Evolutionary conservation across 495 filamentous ascomycete species (phyloP), one percentile per base, ranked within the genome.

Genomic region (Aspergillus affinis): DNA sequence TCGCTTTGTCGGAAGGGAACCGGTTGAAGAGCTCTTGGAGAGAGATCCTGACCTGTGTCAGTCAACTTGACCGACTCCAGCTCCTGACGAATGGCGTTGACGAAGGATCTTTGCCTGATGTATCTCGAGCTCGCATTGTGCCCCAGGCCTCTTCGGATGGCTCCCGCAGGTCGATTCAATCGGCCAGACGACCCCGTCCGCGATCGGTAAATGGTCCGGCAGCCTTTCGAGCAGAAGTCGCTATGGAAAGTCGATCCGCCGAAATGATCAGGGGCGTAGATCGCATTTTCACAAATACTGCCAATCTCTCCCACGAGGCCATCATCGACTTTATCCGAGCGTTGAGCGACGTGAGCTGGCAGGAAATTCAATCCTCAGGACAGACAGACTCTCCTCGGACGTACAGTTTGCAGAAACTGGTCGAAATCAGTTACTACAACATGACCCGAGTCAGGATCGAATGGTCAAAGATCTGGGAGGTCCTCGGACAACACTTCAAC

Each of bases 401-500:
- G 9, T 98, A 96, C 77, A 96, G 92, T 70, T 77, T 99, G 51
- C 94, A 99, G 70, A 99, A 99, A 74, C 82, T 98, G 54, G 95
- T 99, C 30, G 94, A 99, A 74, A 97, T 99, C 72, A 93, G 90
- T 73, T 96, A 95, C 69, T 98, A 98, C 83, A 99, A 99, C 75
- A 98, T 99, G 95, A 93, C 88, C 48, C 87, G 94, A 78, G 93
- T 99, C 15, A 86, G 94, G 64, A 97, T 97, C 64, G 95, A 99
- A 69, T 99, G 94, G 94, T 93, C 89, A 12, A 92, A 90, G 68
- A 95, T 99, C 51, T 99, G 94, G 94, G 87, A 88, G 58, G 88
- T 99, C 3, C 84, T 99, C 13, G 94, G 94, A 19, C 89, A 96
- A 69, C 94, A 99, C 73, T 99, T 99, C 80, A 98, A 97, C 68